phyloP scores from a whole-genome alignment of 2,329 filamentous ascomycete genomes.

The Arthrobotrys sphaeroides region DNA sequence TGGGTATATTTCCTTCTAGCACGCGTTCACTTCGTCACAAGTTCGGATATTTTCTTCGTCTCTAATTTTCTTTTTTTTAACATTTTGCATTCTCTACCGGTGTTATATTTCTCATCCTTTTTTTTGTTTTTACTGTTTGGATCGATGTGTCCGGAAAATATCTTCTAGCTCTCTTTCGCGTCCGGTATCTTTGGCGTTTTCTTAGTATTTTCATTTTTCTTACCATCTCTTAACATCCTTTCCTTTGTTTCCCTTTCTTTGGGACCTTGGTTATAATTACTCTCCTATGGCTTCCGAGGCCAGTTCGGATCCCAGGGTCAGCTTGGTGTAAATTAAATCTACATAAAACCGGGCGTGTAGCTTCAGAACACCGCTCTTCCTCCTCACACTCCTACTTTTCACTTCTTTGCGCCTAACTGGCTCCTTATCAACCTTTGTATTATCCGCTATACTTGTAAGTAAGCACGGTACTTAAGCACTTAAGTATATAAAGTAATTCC shows the following conservation, averaged over 20 bases:
- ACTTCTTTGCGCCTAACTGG: no score
- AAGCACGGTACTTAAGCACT: no score
- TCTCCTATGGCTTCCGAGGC: neutral
- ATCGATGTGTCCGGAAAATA: conserved; percentile 11
- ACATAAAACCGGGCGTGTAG: no score
- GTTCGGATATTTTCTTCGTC: neutral
- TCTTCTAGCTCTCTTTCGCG: neutral
- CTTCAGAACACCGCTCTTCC: no score
- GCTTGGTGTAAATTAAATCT: no score
- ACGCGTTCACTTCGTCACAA: conserved; percentile 3
- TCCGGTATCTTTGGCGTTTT: conserved; percentile 16
- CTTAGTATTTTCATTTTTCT: neutral
- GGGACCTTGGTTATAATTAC: no score
- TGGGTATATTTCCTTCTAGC: conserved; percentile 45
- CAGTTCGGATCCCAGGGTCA: no score
- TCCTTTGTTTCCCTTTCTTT: neutral
- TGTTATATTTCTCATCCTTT: conserved; percentile 12
- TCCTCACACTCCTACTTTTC: no score
- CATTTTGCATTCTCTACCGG: conserved; percentile 36
- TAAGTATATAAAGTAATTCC: no score
- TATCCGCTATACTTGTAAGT: no score
- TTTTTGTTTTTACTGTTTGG: no score
- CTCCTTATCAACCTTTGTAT: no score
- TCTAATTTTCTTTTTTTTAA: conserved; percentile 24
- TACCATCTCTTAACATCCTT: neutral